Conservation (phyloP, 2,329 filamentous ascomycete species). For the Microascus cirrosus region DNA sequence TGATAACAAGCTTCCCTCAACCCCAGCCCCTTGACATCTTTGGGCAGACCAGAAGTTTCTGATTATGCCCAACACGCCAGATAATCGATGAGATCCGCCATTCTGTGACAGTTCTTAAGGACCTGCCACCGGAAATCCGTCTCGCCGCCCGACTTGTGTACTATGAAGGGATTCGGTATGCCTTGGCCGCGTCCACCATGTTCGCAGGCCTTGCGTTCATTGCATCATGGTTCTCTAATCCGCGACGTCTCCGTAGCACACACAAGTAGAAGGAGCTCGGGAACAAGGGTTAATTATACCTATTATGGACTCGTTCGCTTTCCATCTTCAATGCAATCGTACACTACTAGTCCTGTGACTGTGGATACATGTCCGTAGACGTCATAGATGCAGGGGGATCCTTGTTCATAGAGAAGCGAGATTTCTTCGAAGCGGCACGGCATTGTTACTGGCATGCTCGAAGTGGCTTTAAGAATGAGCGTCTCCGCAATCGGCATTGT, state of each 20-base stretch:
- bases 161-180: constrained; percentile 44
- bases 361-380: too few species aligned
- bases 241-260: constrained; percentile 18
- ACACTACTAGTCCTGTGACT: not conserved
- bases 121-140: constrained; percentile 44
- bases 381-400: too few species aligned
- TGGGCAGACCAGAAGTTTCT: not conserved
- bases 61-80: constrained; percentile 20
- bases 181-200: constrained; percentile 42
- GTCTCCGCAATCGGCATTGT: not conserved
- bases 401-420: too few species aligned
- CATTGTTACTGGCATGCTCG: not conserved
- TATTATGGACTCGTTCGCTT: not conserved
- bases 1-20: too few species aligned
- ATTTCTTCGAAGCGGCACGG: too few species aligned
- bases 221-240: constrained; percentile 17
- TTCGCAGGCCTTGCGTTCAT: constrained; percentile 33
- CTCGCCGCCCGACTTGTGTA: constrained; percentile 46
- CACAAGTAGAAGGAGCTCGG: constrained; percentile 8
- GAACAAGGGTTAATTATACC: not conserved
- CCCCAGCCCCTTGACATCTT: not conserved
- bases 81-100: constrained; percentile 51
- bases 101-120: constrained; percentile 42
- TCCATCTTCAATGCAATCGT: not conserved
- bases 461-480: not conserved